phyloP scores from a whole-genome alignment of 768 basidiomycete species.

The Boletus rubroflammeus region DNA sequence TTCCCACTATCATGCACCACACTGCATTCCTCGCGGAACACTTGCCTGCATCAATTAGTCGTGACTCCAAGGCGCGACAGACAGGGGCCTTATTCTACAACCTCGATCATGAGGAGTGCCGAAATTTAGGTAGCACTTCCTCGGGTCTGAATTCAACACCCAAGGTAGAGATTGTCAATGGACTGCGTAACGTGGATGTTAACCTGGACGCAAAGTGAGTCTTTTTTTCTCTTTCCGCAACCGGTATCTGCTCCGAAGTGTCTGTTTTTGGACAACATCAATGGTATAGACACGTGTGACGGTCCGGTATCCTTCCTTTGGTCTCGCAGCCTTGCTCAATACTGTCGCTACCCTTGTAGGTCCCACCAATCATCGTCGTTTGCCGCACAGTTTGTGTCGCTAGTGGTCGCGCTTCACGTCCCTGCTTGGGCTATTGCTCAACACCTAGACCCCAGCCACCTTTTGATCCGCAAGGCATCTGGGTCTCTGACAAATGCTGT shows the following conservation, averaged over 20 bases:
- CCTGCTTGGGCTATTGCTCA: conserved; percentile 53
- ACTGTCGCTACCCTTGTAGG: conserved; percentile 37
- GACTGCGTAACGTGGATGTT: conserved; percentile 53
- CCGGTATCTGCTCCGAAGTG: conserved; percentile 21
- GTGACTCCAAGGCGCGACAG: conserved; percentile 6
- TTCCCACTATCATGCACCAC: conserved; percentile 14
- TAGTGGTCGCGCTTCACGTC: conserved; percentile 52
- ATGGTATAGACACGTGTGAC: conserved; percentile 30
- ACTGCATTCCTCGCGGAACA: conserved; percentile 11
- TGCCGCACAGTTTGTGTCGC: conserved; percentile 49
- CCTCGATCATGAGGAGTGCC: conserved; percentile 7
- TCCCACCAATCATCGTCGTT: conserved; percentile 62
- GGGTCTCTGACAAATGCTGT: conserved; percentile 95
- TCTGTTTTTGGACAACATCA: conserved; percentile 31
- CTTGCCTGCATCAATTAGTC: neutral
- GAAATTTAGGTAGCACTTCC: conserved; percentile 31
- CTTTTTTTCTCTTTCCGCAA: conserved; percentile 22
- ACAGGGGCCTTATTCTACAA: conserved; percentile 5
- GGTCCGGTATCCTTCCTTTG: conserved; percentile 33
- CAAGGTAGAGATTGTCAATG: conserved; percentile 52
- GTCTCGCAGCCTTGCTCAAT: conserved; percentile 19
- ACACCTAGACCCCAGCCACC: conserved; percentile 40
- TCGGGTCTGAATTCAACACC: conserved; percentile 36
- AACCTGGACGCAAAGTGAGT: conserved; percentile 71
- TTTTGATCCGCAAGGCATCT: conserved; percentile 77